A percentile compares a stretch with the other conserved stretches of the same genome.
These are phyloP conservation scores for Trichoderma arundinaceum DNA, from an alignment of 2,329 filamentous ascomycete species.

Conservation along the genomic window DNA sequence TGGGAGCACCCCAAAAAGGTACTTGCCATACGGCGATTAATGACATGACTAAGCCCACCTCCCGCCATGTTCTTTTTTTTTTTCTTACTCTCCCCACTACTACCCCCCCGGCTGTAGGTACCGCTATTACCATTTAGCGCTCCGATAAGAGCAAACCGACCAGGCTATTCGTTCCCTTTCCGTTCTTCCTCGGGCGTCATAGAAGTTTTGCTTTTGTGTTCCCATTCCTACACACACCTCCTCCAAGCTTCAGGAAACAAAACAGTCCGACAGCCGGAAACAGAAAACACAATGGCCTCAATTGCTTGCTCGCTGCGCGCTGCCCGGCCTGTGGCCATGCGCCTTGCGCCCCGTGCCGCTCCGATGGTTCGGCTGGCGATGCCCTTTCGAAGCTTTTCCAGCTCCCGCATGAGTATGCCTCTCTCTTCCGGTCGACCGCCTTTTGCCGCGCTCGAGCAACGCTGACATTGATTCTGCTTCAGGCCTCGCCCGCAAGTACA, in stretches of 20 bases:
- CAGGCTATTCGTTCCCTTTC: neutral
- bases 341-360: slow-evolving; percentile 47
- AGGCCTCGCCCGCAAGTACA: slow-evolving; percentile 82
- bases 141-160: slow-evolving; percentile 26
- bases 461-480: too few relatives aligned
- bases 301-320: slow-evolving; percentile 62
- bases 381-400: slow-evolving; percentile 50
- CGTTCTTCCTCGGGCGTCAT: slow-evolving; percentile 23
- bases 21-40: neutral
- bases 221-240: neutral
- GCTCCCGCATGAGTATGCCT: slow-evolving; percentile 46
- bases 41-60: slow-evolving; percentile 22
- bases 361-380: slow-evolving; percentile 48
- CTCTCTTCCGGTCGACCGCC: too few relatives aligned
- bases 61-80: neutral
- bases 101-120: neutral
- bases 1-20: neutral
- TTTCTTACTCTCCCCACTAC: neutral
- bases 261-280: too few relatives aligned
- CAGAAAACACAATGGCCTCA: slow-evolving; percentile 59
- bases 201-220: neutral
- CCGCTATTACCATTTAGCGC: slow-evolving; percentile 13
- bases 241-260: too few relatives aligned
- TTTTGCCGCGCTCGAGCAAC: too few relatives aligned
- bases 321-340: slow-evolving; percentile 53